Percentiles rank a stretch among this genome's conserved stretches.
phyloP scores from a whole-genome alignment of 2,329 filamentous ascomycete species.

The Trichoderma koningii region DNA sequence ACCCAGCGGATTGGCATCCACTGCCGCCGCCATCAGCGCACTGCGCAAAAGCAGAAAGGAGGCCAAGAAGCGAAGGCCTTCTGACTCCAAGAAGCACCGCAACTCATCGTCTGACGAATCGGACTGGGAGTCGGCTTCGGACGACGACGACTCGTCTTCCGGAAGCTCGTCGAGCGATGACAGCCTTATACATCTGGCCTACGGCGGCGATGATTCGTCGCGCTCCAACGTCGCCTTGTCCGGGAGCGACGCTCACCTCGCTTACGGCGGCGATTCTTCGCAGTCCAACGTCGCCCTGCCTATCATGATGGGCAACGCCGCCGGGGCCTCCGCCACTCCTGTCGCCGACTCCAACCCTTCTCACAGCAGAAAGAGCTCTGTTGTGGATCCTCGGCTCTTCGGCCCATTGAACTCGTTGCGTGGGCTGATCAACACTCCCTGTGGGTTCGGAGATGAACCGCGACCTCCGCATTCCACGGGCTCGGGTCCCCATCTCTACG shows the following conservation, averaged over 20 bases:
- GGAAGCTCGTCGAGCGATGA: slow-evolving; percentile 40
- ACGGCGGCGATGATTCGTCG: slow-evolving; percentile 35
- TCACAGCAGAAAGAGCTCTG: slow-evolving; percentile 47
- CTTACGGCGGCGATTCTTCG: slow-evolving; percentile 38
- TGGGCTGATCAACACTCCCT: slow-evolving; percentile 56
- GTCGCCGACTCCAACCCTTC: slow-evolving; percentile 18
- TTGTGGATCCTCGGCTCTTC: slow-evolving; percentile 61
- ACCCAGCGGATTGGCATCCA: slow-evolving; percentile 39
- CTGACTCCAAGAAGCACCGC: slow-evolving; percentile 45
- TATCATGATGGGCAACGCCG: slow-evolving; percentile 44
- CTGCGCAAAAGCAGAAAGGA: slow-evolving; percentile 46
- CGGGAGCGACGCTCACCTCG: slow-evolving; percentile 37
- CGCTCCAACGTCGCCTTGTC: slow-evolving; percentile 30
- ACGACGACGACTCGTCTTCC: slow-evolving; percentile 42
- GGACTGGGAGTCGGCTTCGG: slow-evolving; percentile 61
- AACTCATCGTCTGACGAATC: slow-evolving; percentile 49
- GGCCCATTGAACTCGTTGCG: slow-evolving; percentile 63
- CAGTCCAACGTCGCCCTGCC: slow-evolving; percentile 30
- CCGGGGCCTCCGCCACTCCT: slow-evolving; percentile 37
- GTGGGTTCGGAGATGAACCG: slow-evolving; percentile 51
- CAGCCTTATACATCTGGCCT: slow-evolving; percentile 46
- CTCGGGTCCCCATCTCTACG: slow-evolving; percentile 63
- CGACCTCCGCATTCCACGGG: slow-evolving; percentile 48
- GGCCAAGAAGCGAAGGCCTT: slow-evolving; percentile 42
- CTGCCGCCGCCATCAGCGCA: slow-evolving; percentile 46